Evolutionary conservation across 1,139 yeast species (phyloP), one percentile per base, ranked within the genome.

Genomic region (Zhuliangozyma blackwelliae): DNA sequence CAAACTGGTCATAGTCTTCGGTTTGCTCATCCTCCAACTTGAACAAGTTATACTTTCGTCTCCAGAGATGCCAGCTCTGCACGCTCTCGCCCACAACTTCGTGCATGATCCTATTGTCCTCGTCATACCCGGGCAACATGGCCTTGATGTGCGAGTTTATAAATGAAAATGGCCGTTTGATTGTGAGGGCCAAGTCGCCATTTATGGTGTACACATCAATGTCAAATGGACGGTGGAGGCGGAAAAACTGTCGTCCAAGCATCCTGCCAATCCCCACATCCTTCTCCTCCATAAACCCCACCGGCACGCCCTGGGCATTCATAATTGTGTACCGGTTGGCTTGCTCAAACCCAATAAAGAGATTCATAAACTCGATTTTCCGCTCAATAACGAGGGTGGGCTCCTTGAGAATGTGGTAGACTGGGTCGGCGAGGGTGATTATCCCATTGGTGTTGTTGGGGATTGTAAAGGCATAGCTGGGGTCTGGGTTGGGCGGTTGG

Each of bases 21-120:
- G 73, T 51, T 10, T 43, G 48, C 33, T 69, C 75, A 44, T 70
- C 75, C 36, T 70, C 75, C 22, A 70, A 49, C 45, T 74, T 71
- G 56, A 85, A 92, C 46, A 92, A 65, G 53, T 89, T 87, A 58
- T 92, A 92, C 37, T 82, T 66, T 40, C 97, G 70, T 54, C 97
- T 75, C 96, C 96, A 89, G 35, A 83, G 65, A 63, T 90, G 97
- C 97, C 97, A 92, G 47, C 84, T 81, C 59, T 92, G 97, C 7
- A 84, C 79, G 25, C 88, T 77, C 54, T 90, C 97, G 1, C 97
- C 97, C 27, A 90, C 65, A 2, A 72, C 58, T 31, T 80, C 85
- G 41, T 61, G 56, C 46, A 70, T 65, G 8, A 61, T 49, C 28
- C 59, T 48, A 34, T 69, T 67, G 27, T 57, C 45, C 9, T 50